Evolutionary conservation across 2,329 filamentous ascomycete species (phyloP).

Genomic region (Aspergillus sp.): DNA sequence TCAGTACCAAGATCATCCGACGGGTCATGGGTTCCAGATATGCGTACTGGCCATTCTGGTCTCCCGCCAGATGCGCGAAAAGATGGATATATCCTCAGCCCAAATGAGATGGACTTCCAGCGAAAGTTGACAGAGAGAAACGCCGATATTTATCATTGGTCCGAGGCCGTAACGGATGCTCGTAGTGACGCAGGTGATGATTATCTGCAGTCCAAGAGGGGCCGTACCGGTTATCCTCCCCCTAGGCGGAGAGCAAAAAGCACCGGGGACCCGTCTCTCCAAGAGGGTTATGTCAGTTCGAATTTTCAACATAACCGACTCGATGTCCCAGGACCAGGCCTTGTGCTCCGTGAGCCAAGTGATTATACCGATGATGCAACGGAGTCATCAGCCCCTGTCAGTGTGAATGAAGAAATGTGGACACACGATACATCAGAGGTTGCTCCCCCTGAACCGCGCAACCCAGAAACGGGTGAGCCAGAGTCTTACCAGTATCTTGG

Average conservation of each 20-base stretch:
- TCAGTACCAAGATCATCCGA: constrained; percentile 40
- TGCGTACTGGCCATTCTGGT: constrained; percentile 43
- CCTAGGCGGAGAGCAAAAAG: constrained; percentile 49
- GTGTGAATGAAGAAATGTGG: constrained; percentile 25
- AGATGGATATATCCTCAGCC: constrained; percentile 46
- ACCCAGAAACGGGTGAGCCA: constrained; percentile 32
- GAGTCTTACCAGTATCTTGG: constrained; percentile 38
- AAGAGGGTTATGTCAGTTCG: constrained; percentile 36
- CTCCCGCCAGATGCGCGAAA: constrained; percentile 49
- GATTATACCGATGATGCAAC: constrained; percentile 34
- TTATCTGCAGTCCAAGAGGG: constrained; percentile 20
- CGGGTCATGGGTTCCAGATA: constrained; percentile 47
- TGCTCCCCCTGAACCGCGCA: constrained; percentile 24
- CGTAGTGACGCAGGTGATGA: constrained; percentile 42
- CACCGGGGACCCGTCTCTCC: constrained; percentile 33
- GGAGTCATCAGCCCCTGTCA: constrained; percentile 15
- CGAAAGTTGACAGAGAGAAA: constrained; percentile 52
- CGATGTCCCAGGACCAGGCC: constrained; percentile 52
- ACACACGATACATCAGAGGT: constrained; percentile 22
- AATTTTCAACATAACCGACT: constrained; percentile 31
- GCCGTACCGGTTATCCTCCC: constrained; percentile 20
- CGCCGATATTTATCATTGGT: constrained; percentile 55
- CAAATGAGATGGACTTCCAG: constrained; percentile 52
- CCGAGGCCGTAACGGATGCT: constrained; percentile 50
- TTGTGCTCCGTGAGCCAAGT: constrained; percentile 46